Evolutionary conservation across 2,329 filamentous ascomycete genomes (phyloP).

Genomic region (Arthrobotrys musiformis): DNA sequence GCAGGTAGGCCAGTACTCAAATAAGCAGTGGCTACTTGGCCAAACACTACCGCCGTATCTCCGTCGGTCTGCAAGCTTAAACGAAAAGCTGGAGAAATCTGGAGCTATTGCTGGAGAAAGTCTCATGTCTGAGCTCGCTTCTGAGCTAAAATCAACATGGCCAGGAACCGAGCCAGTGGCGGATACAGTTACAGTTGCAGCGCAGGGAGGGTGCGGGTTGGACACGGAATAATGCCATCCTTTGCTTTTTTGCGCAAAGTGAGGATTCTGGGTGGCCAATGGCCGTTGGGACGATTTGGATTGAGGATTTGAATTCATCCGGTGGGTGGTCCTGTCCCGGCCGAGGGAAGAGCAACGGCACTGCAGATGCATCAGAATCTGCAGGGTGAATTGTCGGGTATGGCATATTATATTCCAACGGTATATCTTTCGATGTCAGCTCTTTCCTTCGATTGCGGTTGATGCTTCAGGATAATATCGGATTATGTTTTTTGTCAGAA

Average conservation of each 20-base stretch:
- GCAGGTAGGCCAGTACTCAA: not conserved
- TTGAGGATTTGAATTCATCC: slow-evolving; percentile 49
- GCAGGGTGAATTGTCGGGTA: slow-evolving; percentile 42
- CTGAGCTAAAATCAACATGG: slow-evolving; percentile 9
- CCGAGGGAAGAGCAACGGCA: slow-evolving; percentile 24
- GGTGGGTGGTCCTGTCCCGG: slow-evolving; percentile 34
- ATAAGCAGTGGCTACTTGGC: not conserved
- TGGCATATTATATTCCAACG: not conserved
- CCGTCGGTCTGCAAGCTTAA: not conserved
- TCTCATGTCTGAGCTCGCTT: slow-evolving; percentile 16
- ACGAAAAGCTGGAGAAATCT: slow-evolving; percentile 39
- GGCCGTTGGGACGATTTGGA: slow-evolving; percentile 18
- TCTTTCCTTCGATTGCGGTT: not conserved
- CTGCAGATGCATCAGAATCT: slow-evolving; percentile 30
- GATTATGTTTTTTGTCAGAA: not conserved
- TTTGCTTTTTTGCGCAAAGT: slow-evolving; percentile 38
- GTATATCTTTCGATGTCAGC: slow-evolving; percentile 14
- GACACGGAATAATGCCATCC: slow-evolving; percentile 45
- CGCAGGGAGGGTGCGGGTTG: slow-evolving; percentile 15
- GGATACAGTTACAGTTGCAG: slow-evolving; percentile 31
- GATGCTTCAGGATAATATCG: not conserved
- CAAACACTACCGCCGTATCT: slow-evolving; percentile 5
- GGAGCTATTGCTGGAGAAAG: slow-evolving; percentile 30
- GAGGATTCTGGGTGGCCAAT: slow-evolving; percentile 30
- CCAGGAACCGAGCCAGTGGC: slow-evolving; percentile 51